These are phyloP conservation scores for Trichoderma sp. DNA, from an alignment of 2,329 filamentous ascomycete genomes.

Conservation along the genomic window DNA sequence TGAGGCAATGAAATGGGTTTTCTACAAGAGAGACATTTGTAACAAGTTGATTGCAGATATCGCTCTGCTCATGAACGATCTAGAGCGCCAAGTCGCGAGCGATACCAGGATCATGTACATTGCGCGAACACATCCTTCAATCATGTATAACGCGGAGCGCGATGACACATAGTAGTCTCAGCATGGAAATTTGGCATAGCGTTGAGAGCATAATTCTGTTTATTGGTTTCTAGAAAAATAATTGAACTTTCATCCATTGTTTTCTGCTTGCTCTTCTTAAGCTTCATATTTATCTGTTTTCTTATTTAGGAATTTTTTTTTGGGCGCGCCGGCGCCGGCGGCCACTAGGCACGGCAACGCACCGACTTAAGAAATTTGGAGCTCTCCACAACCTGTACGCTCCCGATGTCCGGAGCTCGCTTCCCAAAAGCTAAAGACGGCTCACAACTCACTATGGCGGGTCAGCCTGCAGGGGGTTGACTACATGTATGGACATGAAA, in stretches of 20 bases:
- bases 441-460: too few species aligned
- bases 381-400: not conserved
- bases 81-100: not conserved
- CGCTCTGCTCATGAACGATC: not conserved
- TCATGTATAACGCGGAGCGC: not conserved
- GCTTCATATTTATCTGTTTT: not conserved
- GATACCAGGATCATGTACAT: not conserved
- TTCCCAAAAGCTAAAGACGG: too few species aligned
- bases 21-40: not conserved
- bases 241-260: accelerated
- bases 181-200: not conserved
- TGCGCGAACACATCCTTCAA: not conserved
- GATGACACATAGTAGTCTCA: not conserved
- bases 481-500: too few species aligned
- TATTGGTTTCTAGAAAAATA: too few species aligned
- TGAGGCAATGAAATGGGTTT: not conserved
- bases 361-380: not conserved
- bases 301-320: not conserved
- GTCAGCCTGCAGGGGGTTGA: too few species aligned
- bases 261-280: not conserved
- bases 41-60: not conserved
- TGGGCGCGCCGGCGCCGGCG: too few species aligned
- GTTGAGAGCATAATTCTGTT: not conserved
- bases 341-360: not conserved
- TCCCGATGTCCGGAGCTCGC: not conserved